Evolutionary conservation across 1,284 basidiomycete genomes (phyloP).

Genomic region (Moniliophthora roreri): DNA sequence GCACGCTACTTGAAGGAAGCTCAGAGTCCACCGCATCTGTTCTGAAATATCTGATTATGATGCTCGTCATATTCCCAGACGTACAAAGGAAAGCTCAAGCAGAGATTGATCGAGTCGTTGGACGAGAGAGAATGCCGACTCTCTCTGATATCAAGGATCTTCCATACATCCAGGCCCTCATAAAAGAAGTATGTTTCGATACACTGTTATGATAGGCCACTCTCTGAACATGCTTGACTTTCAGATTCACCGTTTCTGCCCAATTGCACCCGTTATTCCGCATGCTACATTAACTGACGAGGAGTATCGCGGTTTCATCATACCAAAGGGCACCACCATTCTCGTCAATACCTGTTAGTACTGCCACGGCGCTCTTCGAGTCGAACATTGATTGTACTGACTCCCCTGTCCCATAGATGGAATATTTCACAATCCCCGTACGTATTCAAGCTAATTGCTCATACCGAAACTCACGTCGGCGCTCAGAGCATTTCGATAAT

Average conservation of each 20-base stretch:
- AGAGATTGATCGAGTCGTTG: conserved; percentile 28
- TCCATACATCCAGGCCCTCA: conserved; percentile 28
- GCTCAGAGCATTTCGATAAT: conserved; percentile 18
- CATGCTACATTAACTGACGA: conserved; percentile 13
- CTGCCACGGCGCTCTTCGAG: background rate
- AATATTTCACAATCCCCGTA: conserved; percentile 20
- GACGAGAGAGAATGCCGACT: conserved; percentile 21
- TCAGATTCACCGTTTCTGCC: conserved; percentile 24
- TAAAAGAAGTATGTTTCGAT: conserved; percentile 21
- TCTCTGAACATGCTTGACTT: background rate
- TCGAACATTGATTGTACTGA: background rate
- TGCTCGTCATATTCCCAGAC: conserved; percentile 21
- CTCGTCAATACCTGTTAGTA: conserved; percentile 19
- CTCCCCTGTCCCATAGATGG: conserved; percentile 12
- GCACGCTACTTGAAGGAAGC: conserved; percentile 19
- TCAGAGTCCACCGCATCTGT: conserved; percentile 18
- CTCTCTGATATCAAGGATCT: conserved; percentile 25
- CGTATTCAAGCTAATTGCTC: background rate
- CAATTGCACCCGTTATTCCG: conserved; percentile 18
- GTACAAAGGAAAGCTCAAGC: conserved; percentile 25
- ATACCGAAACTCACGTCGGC: background rate
- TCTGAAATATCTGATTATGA: conserved; percentile 16
- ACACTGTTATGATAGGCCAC: background rate
- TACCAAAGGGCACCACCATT: conserved; percentile 17
- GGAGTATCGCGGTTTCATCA: conserved; percentile 19